Conservation (phyloP, 2,329 filamentous ascomycete species). For the Colletotrichum australisinense region DNA sequence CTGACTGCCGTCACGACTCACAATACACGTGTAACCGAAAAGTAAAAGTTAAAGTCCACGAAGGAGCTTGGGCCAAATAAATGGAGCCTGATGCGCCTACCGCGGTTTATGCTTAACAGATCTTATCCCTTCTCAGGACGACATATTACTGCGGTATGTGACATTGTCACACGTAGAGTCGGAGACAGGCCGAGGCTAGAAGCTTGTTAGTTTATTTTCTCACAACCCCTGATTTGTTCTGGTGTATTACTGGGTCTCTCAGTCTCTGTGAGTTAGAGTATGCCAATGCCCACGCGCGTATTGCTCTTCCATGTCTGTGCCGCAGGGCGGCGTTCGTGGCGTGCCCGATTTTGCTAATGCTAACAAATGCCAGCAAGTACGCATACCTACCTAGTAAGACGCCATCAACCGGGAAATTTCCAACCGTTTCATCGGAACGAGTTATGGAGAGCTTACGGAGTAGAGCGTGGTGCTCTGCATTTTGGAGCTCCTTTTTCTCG, state of each 20-base stretch:
- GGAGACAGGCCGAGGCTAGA: constrained; percentile 28
- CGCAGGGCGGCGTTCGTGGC: too few species aligned
- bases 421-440: constrained; percentile 27
- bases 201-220: constrained; percentile 4
- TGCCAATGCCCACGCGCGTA: too few species aligned
- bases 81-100: constrained; percentile 2
- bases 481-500: background rate
- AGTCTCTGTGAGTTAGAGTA: too few species aligned
- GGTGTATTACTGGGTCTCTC: background rate
- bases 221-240: background rate
- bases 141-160: background rate
- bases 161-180: background rate
- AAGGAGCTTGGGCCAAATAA: constrained; percentile 20
- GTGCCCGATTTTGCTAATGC: background rate
- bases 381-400: too few species aligned
- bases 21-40: background rate
- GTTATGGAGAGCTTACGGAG: background rate
- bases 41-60: background rate
- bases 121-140: constrained; percentile 17
- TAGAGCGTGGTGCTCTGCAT: background rate
- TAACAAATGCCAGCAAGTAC: background rate
- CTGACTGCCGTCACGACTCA: background rate
- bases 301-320: background rate
- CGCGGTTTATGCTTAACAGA: constrained; percentile 32
- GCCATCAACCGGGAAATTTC: constrained; percentile 19